Evolutionary conservation across 257 asterid genomes (phyloP), one percentile per base, ranked within the genome.

Genomic region (Przewalskia tangutica): DNA sequence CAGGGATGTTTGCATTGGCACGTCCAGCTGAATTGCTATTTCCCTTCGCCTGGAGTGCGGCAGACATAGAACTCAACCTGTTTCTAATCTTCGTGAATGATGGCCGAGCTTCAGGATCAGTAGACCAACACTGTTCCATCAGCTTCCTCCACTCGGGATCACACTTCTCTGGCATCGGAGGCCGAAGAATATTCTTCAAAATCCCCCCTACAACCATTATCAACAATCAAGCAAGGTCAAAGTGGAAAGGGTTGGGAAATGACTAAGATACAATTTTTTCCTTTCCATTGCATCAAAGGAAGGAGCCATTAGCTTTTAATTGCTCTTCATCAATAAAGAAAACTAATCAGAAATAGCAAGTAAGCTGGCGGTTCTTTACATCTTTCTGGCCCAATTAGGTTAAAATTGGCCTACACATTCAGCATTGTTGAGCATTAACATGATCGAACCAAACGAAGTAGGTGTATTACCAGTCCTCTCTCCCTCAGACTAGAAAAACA

Each of bases 71-170:
- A 85, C 92, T 85, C 77, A 93, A 82, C 84, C 90, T 87, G 44
- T 81, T 64, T 60, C 94, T 86, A 76, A 93, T 90, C 87, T 88
- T 94, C 4, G 93, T 89, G 81, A 91, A 93, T n/a, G 97, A 93
- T 44, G 97, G 97, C 83, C 97, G 89, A 13, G 82, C 48, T 56
- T 79, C 86, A 6, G 97, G 91, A 53, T 87, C 84, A 4, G 88
- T 90, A 34, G 90, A 86, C 97, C 97, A 93, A 84, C 96, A 93
- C 51, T 88, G 89, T 62, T 91, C 96, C 97, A 91, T 91, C 78
- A 93, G 90, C 32, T 85, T 88, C 85, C 84, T 87, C 97, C 97
- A 93, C 78, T 86, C 91, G 11, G 89, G 89, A 87, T 91, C 92
- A 85, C 94, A 91, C 81, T 77, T 80, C 66, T 89, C 93, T 14